Conservation (phyloP, 2,329 filamentous ascomycete genomes). For the Fusarium staphyleae region DNA sequence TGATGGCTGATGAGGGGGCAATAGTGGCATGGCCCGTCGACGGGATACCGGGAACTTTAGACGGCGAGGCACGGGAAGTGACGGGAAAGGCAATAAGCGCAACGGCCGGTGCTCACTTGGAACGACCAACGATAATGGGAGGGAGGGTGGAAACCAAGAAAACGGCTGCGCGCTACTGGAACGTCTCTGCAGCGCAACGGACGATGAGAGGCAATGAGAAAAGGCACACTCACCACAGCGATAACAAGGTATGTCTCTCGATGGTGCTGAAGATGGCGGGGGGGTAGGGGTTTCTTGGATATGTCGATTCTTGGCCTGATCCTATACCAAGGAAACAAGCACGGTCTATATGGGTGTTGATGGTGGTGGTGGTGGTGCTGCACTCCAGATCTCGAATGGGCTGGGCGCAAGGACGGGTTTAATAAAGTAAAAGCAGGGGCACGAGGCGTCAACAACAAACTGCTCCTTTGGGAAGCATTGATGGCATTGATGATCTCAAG, state of each 20-base stretch:
- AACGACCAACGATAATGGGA: conserved; percentile 20
- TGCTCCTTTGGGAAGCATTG: conserved; percentile 37
- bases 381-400: conserved; percentile 26
- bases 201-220: conserved; percentile 18
- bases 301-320: conserved; percentile 20
- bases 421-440: conserved; percentile 21
- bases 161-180: conserved; percentile 22
- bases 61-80: conserved; percentile 36
- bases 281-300: conserved; percentile 19
- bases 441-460: conserved; percentile 36
- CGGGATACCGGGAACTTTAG: conserved; percentile 37
- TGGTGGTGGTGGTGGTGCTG: conserved; percentile 5
- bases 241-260: conserved; percentile 11
- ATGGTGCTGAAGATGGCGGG: conserved; percentile 25
- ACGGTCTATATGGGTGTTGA: conserved; percentile 6
- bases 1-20: conserved; percentile 5
- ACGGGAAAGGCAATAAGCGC: conserved; percentile 37
- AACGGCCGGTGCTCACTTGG: conserved; percentile 30
- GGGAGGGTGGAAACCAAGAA: conserved; percentile 11
- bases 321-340: conserved; percentile 1
- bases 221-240: conserved; percentile 23
- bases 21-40: conserved; percentile 30
- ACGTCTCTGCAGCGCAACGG: conserved; percentile 19
- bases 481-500: conserved; percentile 20
- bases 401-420: conserved; percentile 19